Evolutionary conservation across 2,329 filamentous ascomycete species (phyloP), one percentile per base, ranked within the genome.

Genomic region (Neonectria neomacrospora): DNA sequence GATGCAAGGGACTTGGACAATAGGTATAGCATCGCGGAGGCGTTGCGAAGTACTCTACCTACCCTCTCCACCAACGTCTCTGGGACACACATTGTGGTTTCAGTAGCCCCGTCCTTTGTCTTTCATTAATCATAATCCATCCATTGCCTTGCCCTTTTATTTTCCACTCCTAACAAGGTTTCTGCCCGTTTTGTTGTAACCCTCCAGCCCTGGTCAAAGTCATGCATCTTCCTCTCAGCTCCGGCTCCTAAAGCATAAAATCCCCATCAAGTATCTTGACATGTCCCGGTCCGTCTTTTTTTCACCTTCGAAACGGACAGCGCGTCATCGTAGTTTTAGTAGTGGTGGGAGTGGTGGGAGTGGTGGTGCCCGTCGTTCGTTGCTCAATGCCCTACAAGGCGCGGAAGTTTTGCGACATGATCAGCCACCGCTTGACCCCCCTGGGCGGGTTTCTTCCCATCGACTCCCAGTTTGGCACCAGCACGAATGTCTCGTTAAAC

Each of bases 401-500:
- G 59, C 91, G 84, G 72, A 92, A 93, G 73, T 90, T 93, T 78
- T 94, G 91, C 65, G 88, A 91, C 74, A 89, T 84, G 69, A 93
- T 86, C 60, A 93, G 78, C 85, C 89, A 92, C 69, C 83, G 82
- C 73, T 84, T 86, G 56, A 83, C 72, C 1, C 83, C 83, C 63
- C 84, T 83, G 2, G 83, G 77, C 37, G 86, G 83, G 66, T 86
- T 88, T 58, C 80, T 80, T 5, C 79, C 81, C 68, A 85, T 81
- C 0, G 83, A 79, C 67, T 89, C 86, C 86, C 88, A 85, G 78
- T 93, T 92, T 8, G 94, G 93, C 39, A 95, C 91, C 58, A 97
- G 82, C 23, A 96, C 86, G 75, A 97, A 90, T 1, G 86, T 90
- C 77, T 97, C 94, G 72, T 88, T 91, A 76, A 97, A 97, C 37